A percentile compares a stretch with the other conserved stretches of the same genome.
These are phyloP conservation scores for Circinella minor DNA, from an alignment of 371 early-diverging fungal species.

Conservation along the genomic window DNA sequence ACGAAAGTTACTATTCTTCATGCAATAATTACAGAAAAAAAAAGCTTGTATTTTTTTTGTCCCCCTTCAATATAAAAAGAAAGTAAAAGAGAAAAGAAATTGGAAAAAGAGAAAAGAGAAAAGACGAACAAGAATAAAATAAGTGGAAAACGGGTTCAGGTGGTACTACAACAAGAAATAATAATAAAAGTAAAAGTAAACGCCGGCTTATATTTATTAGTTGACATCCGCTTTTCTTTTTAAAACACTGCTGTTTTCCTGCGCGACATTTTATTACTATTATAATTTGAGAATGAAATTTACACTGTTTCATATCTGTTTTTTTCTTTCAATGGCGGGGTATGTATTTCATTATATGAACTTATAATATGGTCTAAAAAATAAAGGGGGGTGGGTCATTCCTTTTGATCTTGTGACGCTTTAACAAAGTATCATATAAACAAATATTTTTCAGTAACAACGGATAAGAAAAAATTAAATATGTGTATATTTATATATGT, in stretches of 20 bases:
- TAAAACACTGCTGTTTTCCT: not conserved
- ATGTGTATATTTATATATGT: too few relatives aligned
- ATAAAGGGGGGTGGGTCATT: not conserved
- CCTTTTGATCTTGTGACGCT: conserved; percentile 5
- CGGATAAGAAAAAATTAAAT: not conserved
- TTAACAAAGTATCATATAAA: not conserved
- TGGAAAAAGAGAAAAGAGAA: not conserved
- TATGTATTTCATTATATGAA: not conserved
- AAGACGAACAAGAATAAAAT: not conserved
- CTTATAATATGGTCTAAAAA: not conserved
- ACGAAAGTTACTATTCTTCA: too few relatives aligned
- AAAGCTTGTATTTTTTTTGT: too few relatives aligned
- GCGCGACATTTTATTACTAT: not conserved
- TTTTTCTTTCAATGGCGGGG: too few relatives aligned
- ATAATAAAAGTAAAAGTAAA: too few relatives aligned
- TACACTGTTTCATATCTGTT: not conserved
- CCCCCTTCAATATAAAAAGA: too few relatives aligned
- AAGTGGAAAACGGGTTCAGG: conserved; percentile 1
- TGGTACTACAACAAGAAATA: not conserved
- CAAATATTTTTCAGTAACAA: not conserved
- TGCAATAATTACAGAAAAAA: too few relatives aligned
- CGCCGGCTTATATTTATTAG: not conserved
- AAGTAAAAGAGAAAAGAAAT: not conserved
- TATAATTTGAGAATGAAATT: not conserved
- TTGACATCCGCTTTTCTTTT: not conserved